Conservation (phyloP, 306 rosid species). For the Acacia crassicarpa region DNA sequence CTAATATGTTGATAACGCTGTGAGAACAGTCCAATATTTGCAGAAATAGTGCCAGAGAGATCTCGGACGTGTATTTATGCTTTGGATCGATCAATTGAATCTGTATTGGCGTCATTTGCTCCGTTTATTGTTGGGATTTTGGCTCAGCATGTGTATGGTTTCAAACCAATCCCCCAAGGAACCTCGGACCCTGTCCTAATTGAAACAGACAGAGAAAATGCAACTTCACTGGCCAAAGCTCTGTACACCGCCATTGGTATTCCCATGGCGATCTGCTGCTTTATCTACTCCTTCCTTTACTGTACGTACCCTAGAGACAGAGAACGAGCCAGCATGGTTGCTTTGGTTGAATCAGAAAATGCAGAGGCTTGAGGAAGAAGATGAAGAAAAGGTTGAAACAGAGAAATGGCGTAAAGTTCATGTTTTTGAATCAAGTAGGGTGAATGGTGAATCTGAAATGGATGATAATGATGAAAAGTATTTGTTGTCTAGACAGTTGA, state of each 20-base stretch:
- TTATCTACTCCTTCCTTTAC: constrained; percentile 73
- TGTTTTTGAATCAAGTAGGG: background rate
- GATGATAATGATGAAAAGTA: background rate
- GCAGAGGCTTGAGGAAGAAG: background rate
- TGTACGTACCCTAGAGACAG: constrained; percentile 4
- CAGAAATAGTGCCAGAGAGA: constrained; percentile 89
- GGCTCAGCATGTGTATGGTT: constrained; percentile 72
- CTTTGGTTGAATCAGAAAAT: background rate
- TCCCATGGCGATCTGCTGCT: constrained; percentile 65
- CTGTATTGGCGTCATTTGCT: constrained; percentile 76
- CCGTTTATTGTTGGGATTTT: constrained; percentile 81
- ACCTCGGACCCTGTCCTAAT: constrained; percentile 51
- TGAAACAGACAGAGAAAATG: constrained; percentile 76
- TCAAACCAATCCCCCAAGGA: constrained; percentile 63
- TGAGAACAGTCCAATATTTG: constrained; percentile 86
- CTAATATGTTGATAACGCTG: constrained; percentile 16
- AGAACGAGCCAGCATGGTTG: constrained; percentile 24
- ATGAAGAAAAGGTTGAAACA: background rate
- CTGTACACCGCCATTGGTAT: constrained; percentile 65
- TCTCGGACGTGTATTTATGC: constrained; percentile 82
- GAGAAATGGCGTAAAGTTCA: background rate
- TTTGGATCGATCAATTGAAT: constrained; percentile 71
- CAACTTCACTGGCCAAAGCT: constrained; percentile 76
- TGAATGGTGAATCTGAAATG: background rate
- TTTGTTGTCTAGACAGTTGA: background rate